A percentile compares a stretch with the other conserved stretches of the same genome.
Evolutionary conservation across 768 basidiomycete species (phyloP).

Genomic region (Tylopilus vinaceipallidus): DNA sequence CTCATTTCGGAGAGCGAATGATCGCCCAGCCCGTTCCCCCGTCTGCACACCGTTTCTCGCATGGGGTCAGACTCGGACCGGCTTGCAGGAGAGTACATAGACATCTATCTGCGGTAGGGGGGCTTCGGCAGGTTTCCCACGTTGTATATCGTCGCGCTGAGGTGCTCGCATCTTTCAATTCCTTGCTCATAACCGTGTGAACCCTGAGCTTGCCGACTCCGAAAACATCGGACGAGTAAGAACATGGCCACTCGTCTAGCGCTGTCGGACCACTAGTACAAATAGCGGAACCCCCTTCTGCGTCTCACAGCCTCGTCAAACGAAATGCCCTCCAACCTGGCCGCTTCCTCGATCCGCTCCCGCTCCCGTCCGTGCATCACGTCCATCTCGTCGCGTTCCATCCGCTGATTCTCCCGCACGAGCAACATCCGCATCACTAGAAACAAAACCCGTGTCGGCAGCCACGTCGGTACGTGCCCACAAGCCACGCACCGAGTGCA

Average conservation of each 20-base stretch:
- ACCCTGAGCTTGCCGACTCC: too few species aligned
- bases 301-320: conserved; percentile 59
- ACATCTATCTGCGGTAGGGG: conserved; percentile 14
- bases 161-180: conserved; percentile 22
- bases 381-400: conserved; percentile 48
- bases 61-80: background rate
- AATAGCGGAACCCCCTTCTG: conserved; percentile 56
- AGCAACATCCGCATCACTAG: conserved; percentile 44
- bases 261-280: too few species aligned
- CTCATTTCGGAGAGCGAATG: conserved; percentile 78
- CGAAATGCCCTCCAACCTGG: conserved; percentile 55
- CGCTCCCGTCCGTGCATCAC: conserved; percentile 44
- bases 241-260: too few species aligned
- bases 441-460: background rate
- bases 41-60: too few species aligned
- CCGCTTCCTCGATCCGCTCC: conserved; percentile 54
- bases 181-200: background rate
- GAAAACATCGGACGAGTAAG: too few species aligned
- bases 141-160: conserved; percentile 19
- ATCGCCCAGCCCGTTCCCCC: conserved; percentile 4
- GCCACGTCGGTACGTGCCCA: background rate
- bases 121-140: conserved; percentile 9
- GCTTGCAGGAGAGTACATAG: conserved; percentile 16
- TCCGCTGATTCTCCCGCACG: conserved; percentile 47
- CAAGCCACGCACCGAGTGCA: conserved; percentile 30